Evolutionary conservation across 345 rosid genomes (phyloP).

Genomic region (Lepidium africanum): DNA sequence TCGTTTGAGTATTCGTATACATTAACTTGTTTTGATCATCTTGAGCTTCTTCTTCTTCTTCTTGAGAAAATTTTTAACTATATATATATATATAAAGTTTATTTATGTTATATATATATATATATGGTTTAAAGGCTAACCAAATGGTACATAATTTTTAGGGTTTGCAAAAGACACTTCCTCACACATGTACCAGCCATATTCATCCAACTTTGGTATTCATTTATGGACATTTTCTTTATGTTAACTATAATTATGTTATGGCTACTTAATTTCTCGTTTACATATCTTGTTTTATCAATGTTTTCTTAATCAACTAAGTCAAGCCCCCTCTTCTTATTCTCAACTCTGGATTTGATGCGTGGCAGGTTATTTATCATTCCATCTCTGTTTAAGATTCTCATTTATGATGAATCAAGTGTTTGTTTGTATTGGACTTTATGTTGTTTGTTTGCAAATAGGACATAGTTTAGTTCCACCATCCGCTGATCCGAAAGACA

Average conservation of each 20-base stretch:
- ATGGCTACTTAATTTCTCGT: background rate
- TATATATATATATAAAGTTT: too few relatives aligned
- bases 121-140: too few relatives aligned
- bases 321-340: background rate
- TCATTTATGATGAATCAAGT: background rate
- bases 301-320: conserved; percentile 4
- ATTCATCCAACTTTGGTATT: conserved; percentile 20
- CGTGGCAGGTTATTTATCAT: conserved; percentile 8
- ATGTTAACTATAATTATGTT: background rate
- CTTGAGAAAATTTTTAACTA: too few relatives aligned
- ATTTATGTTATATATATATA: too few relatives aligned
- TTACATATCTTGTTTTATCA: background rate
- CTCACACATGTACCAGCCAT: conserved; percentile 16
- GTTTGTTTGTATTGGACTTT: too few relatives aligned
- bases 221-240: background rate
- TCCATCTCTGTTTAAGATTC: background rate
- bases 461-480: conserved; percentile 18
- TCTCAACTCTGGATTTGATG: too few relatives aligned
- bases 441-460: conserved; percentile 2
- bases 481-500: conserved; percentile 17
- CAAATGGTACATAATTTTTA: background rate
- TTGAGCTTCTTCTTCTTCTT: too few relatives aligned
- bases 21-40: too few relatives aligned
- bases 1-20: too few relatives aligned
- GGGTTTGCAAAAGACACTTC: conserved; percentile 23